These are phyloP conservation scores for Boletellus emodensis DNA, from an alignment of 768 basidiomycete genomes.

Conservation along the genomic window DNA sequence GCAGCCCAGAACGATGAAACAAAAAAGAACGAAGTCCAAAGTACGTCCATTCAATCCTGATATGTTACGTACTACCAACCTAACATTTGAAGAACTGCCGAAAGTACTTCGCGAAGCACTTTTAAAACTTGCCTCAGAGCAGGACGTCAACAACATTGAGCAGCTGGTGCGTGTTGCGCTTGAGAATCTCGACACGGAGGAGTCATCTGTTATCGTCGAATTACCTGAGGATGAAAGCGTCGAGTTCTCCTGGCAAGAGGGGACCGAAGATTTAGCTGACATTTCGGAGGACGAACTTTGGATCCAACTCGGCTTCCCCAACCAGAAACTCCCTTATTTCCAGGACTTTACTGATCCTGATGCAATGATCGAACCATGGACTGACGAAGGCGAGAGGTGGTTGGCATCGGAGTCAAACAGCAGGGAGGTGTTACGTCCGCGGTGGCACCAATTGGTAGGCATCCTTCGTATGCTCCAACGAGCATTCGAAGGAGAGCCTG, in stretches of 20 bases:
- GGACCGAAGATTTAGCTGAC: neutral
- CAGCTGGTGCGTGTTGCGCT: neutral
- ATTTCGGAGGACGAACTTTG: neutral
- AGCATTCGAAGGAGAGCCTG: neutral
- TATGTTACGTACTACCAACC: too few relatives aligned
- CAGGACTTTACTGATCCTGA: constrained; percentile 4
- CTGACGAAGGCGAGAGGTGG: constrained; percentile 9
- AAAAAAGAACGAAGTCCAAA: neutral
- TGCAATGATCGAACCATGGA: constrained; percentile 3
- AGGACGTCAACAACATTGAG: neutral
- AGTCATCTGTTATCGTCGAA: neutral
- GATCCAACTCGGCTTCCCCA: neutral
- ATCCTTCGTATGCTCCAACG: constrained; percentile 18
- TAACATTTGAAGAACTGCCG: neutral
- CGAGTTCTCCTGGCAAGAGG: constrained; percentile 1
- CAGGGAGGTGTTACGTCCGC: neutral
- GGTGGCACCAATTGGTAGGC: constrained; percentile 22
- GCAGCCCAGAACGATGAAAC: neutral
- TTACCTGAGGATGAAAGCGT: neutral
- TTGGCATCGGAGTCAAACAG: neutral
- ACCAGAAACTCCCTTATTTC: neutral
- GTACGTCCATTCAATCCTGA: neutral
- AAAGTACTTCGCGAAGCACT: neutral
- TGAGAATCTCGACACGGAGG: neutral
- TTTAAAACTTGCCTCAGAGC: neutral